Evolutionary conservation across 768 basidiomycete species (phyloP), one percentile per base, ranked within the genome.

Genomic region (Dioszegia aurantiaca): DNA sequence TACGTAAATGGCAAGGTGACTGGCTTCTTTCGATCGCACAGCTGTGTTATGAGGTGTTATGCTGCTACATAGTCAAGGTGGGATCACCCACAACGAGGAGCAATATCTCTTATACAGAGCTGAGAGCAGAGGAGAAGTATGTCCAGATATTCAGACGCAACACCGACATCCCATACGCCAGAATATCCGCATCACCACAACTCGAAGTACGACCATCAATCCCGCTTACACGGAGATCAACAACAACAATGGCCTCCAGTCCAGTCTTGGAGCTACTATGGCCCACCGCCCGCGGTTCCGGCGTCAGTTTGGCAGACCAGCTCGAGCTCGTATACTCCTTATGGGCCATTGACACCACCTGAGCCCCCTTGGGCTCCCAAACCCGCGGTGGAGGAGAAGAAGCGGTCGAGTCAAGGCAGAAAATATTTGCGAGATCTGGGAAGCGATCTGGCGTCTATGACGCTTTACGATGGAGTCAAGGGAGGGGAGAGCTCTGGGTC

Each of bases 341-440:
- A 55, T 21, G 54, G 42, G 19, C 41, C 54, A 16, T 45, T 26
- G 9, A 28, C 8, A n/a, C 54, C 16, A 28, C 14, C 42, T 8
- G 36, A 26, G 12, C 51, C 36, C 4, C 21, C 42, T 21, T 43
- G 23, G 30, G n/a, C 9, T 1, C n/a, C 4, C 2, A 30, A 44
- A 6, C 21, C 23, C 3, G 28, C n/a, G 16, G 23, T 23, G 2
- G 28, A 43, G 21, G 31, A 31, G 42, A 44, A 30, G 28, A 55
- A 28, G 42, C 41, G 54, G 30, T n/a, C 27, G 1, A 55, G 54
- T 21, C 30, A 45, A 28, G 54, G 54, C 9, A 43, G 54, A 19
- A 42, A 55, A 23, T 55, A 55, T 33, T 42, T 55, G 23, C 41
- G 54, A 21, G 23, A 39, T 43, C 42, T 55, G 30, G 54, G 54